Percentiles rank a stretch among this genome's conserved stretches.
phyloP scores from a whole-genome alignment of 2,329 filamentous ascomycete species.

The Alternaria postmessia region DNA sequence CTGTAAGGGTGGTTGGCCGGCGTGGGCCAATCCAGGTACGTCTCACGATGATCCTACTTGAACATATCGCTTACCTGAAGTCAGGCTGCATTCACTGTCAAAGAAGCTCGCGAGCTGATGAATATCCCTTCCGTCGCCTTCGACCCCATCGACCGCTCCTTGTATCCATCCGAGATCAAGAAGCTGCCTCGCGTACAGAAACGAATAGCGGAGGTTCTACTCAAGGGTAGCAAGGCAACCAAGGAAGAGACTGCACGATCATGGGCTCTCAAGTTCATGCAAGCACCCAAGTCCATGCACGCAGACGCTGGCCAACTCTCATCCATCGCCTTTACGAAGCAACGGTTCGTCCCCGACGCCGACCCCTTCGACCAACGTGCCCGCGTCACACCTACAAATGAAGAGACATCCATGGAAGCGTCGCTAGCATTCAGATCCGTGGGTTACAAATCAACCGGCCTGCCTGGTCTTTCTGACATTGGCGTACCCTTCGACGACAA shows the following conservation, averaged over 20 bases:
- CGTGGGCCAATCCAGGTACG: constrained; percentile 85
- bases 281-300: constrained; percentile 77
- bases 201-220: constrained; percentile 80
- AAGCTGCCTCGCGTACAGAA: constrained; percentile 77
- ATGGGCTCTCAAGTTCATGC: constrained; percentile 86
- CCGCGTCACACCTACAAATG: constrained; percentile 55
- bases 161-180: constrained; percentile 73
- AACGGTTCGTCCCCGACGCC: constrained; percentile 44
- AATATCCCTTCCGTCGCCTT: constrained; percentile 77
- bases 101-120: constrained; percentile 89
- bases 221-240: constrained; percentile 72
- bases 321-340: constrained; percentile 71
- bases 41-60: neutral
- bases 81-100: constrained; percentile 92
- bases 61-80: neutral
- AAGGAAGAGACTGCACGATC: constrained; percentile 64
- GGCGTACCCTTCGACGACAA: constrained; percentile 79
- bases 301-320: constrained; percentile 63
- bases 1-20: constrained; percentile 86
- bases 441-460: constrained; percentile 83
- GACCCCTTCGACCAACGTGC: constrained; percentile 62
- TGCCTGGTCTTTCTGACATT: constrained; percentile 76
- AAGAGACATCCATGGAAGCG: constrained; percentile 66
- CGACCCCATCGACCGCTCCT: constrained; percentile 68
- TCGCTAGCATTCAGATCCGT: constrained; percentile 89